These are phyloP conservation scores for Cucumis melo DNA, from an alignment of 306 rosid genomes.

Conservation along the genomic window DNA sequence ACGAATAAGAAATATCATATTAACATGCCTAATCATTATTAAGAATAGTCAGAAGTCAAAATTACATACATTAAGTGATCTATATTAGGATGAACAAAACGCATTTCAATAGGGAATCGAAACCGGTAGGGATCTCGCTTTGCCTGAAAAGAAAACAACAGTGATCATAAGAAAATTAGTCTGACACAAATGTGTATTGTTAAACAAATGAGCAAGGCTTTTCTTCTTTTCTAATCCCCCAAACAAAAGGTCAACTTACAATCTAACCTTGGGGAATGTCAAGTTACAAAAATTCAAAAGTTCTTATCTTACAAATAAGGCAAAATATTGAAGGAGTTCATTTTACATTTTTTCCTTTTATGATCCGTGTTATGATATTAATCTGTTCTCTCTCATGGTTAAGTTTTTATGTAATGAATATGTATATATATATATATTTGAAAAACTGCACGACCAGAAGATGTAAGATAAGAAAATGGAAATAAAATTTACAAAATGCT, in stretches of 20 bases:
- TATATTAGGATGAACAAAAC: slow-evolving; percentile 74
- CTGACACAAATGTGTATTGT: not conserved
- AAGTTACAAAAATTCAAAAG: not conserved
- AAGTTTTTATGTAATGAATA: not conserved
- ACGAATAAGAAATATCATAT: not conserved
- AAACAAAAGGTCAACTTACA: not conserved
- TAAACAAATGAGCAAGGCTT: not conserved
- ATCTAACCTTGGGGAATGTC: not conserved
- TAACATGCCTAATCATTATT: not conserved
- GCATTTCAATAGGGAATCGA: slow-evolving; percentile 95
- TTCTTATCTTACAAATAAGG: not conserved
- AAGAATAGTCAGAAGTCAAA: not conserved
- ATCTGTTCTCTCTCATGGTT: not conserved
- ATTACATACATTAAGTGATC: slow-evolving; percentile 80
- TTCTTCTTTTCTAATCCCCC: not conserved
- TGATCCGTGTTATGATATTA: not conserved
- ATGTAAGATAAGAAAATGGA: not conserved
- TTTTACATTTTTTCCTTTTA: not conserved
- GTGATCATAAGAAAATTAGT: not conserved
- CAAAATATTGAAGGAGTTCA: not conserved
- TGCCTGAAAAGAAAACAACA: slow-evolving; percentile 41
- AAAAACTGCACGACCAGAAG: too few relatives aligned
- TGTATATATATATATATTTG: too few relatives aligned
- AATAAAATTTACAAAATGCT: not conserved
- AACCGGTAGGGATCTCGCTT: slow-evolving; percentile 90